Conservation (phyloP, 2,329 filamentous ascomycete genomes). For the Periconia macrospinosa region DNA sequence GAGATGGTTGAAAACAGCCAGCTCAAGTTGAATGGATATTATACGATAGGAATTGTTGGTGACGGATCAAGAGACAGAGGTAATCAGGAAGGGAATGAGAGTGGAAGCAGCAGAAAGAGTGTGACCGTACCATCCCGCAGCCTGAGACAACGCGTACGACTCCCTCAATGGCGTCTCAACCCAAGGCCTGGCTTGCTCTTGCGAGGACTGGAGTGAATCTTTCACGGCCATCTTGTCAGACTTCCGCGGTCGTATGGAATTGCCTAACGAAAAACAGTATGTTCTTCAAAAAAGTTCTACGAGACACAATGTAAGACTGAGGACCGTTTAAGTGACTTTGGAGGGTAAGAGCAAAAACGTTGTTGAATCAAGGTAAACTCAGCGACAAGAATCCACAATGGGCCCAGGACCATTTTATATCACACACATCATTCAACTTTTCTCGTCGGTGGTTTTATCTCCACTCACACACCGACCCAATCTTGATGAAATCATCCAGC, state of each 20-base stretch:
- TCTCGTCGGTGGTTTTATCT: neutral
- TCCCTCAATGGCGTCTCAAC: constrained; percentile 71
- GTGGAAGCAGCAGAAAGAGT: constrained; percentile 14
- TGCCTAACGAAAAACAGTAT: neutral
- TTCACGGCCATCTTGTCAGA: constrained; percentile 28
- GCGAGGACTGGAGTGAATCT: constrained; percentile 19
- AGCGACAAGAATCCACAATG: neutral
- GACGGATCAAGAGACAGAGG: neutral
- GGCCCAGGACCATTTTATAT: neutral
- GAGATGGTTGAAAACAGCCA: neutral
- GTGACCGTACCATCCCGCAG: constrained; percentile 69
- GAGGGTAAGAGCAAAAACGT: too few relatives aligned
- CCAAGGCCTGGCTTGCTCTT: constrained; percentile 55
- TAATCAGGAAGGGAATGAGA: neutral
- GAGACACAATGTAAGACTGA: too few relatives aligned
- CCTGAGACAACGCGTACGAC: constrained; percentile 66
- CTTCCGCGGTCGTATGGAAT: neutral
- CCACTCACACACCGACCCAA: constrained; percentile 9
- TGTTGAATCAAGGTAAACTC: neutral
- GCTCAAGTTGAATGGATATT: too few relatives aligned
- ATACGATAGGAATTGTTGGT: neutral
- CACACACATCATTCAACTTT: constrained; percentile 1
- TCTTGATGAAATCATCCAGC: neutral
- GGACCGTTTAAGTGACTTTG: too few relatives aligned
- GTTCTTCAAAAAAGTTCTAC: too few relatives aligned